Conservation (phyloP, 352 stramenopile genomes). For the Globisporangium echinulatum region DNA sequence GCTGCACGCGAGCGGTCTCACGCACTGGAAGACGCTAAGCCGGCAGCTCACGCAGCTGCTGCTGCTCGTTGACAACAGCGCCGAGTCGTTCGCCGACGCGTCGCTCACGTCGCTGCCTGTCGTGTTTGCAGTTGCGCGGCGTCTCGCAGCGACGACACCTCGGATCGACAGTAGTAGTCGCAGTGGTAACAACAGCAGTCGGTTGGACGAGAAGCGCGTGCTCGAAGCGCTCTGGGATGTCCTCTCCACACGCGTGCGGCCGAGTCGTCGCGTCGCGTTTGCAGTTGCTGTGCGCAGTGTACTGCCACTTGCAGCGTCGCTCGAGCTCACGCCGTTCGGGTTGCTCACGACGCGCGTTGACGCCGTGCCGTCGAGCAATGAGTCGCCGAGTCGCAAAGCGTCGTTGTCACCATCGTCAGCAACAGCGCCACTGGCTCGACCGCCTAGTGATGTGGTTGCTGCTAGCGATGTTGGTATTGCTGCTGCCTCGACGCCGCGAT, state of each 20-base stretch:
- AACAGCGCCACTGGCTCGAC: too few species aligned
- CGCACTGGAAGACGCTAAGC: constrained; percentile 38
- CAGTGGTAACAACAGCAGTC: background rate
- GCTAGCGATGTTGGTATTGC: too few species aligned
- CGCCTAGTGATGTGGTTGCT: too few species aligned
- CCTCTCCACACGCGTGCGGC: constrained; percentile 30
- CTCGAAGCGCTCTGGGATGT: constrained; percentile 48
- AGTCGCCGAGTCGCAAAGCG: background rate
- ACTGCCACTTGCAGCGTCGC: constrained; percentile 26
- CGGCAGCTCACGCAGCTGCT: constrained; percentile 28
- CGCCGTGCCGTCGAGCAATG: too few species aligned
- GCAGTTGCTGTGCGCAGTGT: constrained; percentile 32
- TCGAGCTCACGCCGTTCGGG: constrained; percentile 32
- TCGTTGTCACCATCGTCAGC: background rate
- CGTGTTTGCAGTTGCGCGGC: constrained; percentile 21
- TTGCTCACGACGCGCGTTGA: constrained; percentile 3
- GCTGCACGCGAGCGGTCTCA: constrained; percentile 30
- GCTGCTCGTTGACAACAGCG: constrained; percentile 20
- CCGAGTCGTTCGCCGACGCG: constrained; percentile 13
- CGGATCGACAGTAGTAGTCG: too few species aligned
- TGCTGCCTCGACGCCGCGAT: background rate
- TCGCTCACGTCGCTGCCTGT: constrained; percentile 19
- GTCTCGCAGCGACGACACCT: background rate
- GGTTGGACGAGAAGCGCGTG: constrained; percentile 31
- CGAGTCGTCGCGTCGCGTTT: constrained; percentile 30